These are phyloP conservation scores for Leccinum sublutescens DNA, from an alignment of 768 basidiomycete genomes.

Conservation along the genomic window DNA sequence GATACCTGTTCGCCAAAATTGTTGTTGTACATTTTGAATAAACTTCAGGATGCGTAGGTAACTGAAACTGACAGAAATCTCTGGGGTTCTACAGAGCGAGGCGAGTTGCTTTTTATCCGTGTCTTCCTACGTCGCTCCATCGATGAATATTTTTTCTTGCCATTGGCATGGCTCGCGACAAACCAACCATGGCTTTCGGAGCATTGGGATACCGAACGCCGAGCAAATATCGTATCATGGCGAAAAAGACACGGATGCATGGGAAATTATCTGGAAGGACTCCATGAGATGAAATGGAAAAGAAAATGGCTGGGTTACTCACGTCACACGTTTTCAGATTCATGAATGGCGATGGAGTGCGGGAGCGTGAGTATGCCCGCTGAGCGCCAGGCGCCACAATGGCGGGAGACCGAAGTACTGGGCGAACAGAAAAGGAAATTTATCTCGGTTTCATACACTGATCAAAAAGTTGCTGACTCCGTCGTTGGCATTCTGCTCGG, in stretches of 20 bases:
- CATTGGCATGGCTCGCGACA: constrained; percentile 17
- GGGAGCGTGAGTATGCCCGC: neutral
- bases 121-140: constrained; percentile 1
- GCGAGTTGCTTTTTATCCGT: constrained; percentile 11
- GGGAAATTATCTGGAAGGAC: neutral
- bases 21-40: constrained; percentile 9
- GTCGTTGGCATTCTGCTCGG: neutral
- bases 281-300: constrained; percentile 7
- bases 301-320: neutral
- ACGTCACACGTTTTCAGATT: neutral
- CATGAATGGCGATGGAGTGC: neutral
- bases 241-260: neutral
- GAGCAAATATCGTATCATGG: neutral
- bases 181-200: constrained; percentile 18
- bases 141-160: neutral
- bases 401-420: neutral
- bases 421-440: neutral
- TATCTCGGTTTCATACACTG: neutral
- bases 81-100: neutral
- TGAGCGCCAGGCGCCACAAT: constrained; percentile 8
- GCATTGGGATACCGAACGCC: neutral
- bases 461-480: neutral
- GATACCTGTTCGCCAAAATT: constrained; percentile 16
- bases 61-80: neutral
- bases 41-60: neutral